Evolutionary conservation across 768 basidiomycete genomes (phyloP).

Genomic region (Kwoniella sp.): DNA sequence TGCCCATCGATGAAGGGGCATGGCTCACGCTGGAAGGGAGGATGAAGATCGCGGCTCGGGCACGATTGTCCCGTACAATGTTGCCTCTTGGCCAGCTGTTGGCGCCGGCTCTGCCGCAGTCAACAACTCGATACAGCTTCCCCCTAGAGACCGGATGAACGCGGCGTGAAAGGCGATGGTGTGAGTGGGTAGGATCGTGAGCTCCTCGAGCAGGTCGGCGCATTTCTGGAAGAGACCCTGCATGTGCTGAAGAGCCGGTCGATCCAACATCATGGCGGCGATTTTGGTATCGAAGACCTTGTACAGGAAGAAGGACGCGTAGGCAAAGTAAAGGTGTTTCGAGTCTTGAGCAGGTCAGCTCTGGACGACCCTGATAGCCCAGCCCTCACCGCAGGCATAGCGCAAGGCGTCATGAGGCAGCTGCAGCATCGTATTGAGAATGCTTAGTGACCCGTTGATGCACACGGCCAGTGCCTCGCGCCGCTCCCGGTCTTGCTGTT

Average conservation of each 20-base stretch:
- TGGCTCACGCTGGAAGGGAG: too few relatives aligned
- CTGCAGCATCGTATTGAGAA: conserved; percentile 4
- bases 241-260: conserved; percentile 3
- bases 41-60: too few relatives aligned
- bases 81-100: too few relatives aligned
- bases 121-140: too few relatives aligned
- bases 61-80: too few relatives aligned
- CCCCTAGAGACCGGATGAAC: conserved; percentile 1
- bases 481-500: conserved; percentile 7
- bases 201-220: conserved; percentile 3
- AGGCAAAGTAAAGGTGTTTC: conserved; percentile 11
- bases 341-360: background rate
- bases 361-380: too few relatives aligned
- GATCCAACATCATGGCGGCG: conserved; percentile 9
- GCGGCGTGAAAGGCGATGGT: conserved; percentile 10
- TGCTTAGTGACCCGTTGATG: conserved; percentile 5
- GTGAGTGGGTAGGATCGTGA: background rate
- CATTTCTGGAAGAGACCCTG: conserved; percentile 1
- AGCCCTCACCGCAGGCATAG: conserved; percentile 3
- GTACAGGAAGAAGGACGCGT: conserved; percentile 12
- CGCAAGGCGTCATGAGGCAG: conserved; percentile 2
- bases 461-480: conserved; percentile 7
- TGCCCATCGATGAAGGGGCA: too few relatives aligned
- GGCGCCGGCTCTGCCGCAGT: too few relatives aligned
- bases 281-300: conserved; percentile 11